Evolutionary conservation across 805 yeast species (phyloP), one percentile per base, ranked within the genome.

Genomic region (Geotrichum ghanense): DNA sequence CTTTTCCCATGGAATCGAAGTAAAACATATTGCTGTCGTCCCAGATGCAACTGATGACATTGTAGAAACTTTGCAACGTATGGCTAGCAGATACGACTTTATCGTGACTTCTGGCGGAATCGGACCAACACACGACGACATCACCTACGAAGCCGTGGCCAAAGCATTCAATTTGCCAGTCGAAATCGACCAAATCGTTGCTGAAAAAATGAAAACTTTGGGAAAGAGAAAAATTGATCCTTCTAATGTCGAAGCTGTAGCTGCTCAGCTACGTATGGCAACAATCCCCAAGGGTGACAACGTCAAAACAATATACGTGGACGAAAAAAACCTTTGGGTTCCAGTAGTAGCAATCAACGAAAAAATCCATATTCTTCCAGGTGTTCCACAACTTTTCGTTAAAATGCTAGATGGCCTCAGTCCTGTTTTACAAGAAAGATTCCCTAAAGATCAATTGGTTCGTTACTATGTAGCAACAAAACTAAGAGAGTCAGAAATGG

Each of bases 81-180:
- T 80, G 41, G 67, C 76, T n/a, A 53, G 65, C 19, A 61, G 68
- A n/a, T 79, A 77, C 53, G 87, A 83, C 56, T 72, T 84, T 41
- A 72, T 83, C 5, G 74, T 83, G 20, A 84, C 94, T 1, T 72
- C 82, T 46, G 83, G 85, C 25, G 81, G 72, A 19, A 84, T 87
- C 49, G 96, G 96, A 0, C 84, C 95, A 3, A 87, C 95, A 0
- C 95, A 86, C 55, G 95, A 87, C 59, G 96, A 87, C 60, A 81
- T 87, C 50, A 86, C 95, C 0, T 87, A 87, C 61, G 78, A 76
- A 45, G 70, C 84, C 31, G 54, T 87, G n/a, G 85, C 90, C 1
- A 73, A 72, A 52, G 82, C 83, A 5, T 86, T 70, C 52, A 62
- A 62, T 1, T 57, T 83, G 5, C 72, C 73, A 0, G 61, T 78